These are phyloP conservation scores for Verbascum thapsus DNA, from an alignment of 257 asterid genomes.

Conservation along the genomic window DNA sequence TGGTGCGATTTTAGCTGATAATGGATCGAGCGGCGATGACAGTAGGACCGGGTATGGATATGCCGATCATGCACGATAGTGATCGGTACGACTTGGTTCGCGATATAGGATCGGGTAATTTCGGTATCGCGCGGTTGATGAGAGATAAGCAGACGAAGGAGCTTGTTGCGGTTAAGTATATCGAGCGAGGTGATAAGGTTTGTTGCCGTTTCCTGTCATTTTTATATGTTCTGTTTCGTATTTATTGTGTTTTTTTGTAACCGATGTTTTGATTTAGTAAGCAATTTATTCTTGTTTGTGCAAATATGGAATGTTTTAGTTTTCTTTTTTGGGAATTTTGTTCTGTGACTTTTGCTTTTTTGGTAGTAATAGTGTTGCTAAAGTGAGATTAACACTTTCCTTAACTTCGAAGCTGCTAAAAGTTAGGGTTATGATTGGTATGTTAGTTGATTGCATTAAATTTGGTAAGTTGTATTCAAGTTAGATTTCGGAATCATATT, in stretches of 20 bases:
- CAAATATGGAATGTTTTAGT: slow-evolving; percentile 28
- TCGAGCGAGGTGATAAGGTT: slow-evolving; percentile 91
- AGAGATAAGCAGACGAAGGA: slow-evolving; percentile 79
- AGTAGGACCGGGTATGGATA: slow-evolving; percentile 64
- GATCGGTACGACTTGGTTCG: slow-evolving; percentile 82
- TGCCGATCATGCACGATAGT: slow-evolving; percentile 96
- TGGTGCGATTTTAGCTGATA: not conserved
- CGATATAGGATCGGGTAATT: slow-evolving; percentile 86
- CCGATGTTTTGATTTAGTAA: no score
- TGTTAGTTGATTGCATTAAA: no score
- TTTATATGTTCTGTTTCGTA: no score
- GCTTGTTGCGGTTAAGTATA: slow-evolving; percentile 84
- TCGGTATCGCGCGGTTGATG: slow-evolving; percentile 83
- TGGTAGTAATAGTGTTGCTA: no score
- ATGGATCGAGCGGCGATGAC: slow-evolving; percentile 71
- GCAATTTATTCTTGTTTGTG: slow-evolving; percentile 9
- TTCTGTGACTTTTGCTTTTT: no score
- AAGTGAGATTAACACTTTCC: no score
- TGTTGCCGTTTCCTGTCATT: no score
- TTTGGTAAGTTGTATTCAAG: no score
- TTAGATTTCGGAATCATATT: no score
- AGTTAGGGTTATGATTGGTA: no score
- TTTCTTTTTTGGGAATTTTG: not conserved
- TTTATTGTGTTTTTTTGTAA: no score
- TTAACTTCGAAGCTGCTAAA: no score